phyloP scores from a whole-genome alignment of 768 basidiomycete species.

The Rhizopogon vulgaris region DNA sequence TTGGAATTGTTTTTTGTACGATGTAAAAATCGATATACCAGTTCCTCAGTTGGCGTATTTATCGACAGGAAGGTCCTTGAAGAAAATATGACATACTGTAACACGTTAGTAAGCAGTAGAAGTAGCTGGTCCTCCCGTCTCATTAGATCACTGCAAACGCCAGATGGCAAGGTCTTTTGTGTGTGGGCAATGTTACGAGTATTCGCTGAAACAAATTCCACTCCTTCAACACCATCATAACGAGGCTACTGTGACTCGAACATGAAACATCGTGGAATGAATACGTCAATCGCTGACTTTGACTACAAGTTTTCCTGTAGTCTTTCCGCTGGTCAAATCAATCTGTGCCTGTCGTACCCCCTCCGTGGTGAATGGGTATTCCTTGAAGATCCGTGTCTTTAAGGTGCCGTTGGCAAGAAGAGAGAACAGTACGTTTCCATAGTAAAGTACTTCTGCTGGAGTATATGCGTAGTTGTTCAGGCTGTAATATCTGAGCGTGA shows the following conservation, averaged over 20 bases:
- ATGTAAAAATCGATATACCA: no score
- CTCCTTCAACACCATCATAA: not conserved
- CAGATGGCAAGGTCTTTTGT: not conserved
- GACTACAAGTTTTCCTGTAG: constrained; percentile 81
- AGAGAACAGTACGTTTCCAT: constrained; percentile 59
- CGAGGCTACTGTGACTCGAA: not conserved
- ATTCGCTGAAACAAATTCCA: not conserved
- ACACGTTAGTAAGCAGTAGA: no score
- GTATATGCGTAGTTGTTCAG: constrained; percentile 69
- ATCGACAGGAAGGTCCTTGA: no score
- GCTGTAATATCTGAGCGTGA: constrained; percentile 31
- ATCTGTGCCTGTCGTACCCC: constrained; percentile 71
- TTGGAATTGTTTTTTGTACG: no score
- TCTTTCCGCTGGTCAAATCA: constrained; percentile 72
- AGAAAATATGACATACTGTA: no score
- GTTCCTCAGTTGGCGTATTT: no score
- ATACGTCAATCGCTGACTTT: constrained; percentile 39
- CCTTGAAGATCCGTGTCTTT: constrained; percentile 63
- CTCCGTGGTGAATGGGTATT: constrained; percentile 81
- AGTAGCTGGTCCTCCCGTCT: no score
- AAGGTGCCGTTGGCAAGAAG: constrained; percentile 53
- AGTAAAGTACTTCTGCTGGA: constrained; percentile 63
- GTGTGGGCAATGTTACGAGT: not conserved
- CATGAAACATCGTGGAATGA: not conserved
- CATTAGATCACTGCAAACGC: no score